Conservation (phyloP, 2,329 filamentous ascomycete genomes). For the Colletotrichum noveboracense region DNA sequence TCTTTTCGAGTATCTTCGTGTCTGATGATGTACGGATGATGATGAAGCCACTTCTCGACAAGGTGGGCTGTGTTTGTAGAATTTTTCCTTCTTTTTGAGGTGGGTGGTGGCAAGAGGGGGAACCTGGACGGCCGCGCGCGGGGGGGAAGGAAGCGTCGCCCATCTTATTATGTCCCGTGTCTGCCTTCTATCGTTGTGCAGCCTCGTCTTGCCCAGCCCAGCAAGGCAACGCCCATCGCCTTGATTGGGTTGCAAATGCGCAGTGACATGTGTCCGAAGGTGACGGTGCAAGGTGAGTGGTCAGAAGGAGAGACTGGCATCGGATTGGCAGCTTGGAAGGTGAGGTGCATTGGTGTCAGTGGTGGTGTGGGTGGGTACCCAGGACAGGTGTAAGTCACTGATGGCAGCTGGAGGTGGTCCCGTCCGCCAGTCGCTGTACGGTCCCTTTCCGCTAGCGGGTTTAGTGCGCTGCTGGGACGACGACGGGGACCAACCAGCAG, state of each 20-base stretch:
- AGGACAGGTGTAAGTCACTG: too few species aligned
- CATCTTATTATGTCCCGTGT: neutral
- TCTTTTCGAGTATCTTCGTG: neutral
- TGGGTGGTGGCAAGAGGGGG: neutral
- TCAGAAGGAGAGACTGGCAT: neutral
- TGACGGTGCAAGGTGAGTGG: neutral
- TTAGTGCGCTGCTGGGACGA: neutral
- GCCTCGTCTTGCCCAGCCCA: neutral
- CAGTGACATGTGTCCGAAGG: neutral
- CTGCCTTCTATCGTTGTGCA: neutral
- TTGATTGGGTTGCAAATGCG: neutral
- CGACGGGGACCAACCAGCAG: neutral
- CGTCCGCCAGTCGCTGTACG: neutral
- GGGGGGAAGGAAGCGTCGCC: neutral
- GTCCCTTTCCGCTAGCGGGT: neutral
- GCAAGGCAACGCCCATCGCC: neutral
- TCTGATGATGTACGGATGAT: neutral
- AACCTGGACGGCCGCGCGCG: neutral
- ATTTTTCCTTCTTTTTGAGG: neutral
- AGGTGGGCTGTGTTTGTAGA: slow-evolving; percentile 4
- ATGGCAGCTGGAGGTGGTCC: neutral
- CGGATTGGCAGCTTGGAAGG: neutral
- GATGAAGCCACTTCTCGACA: neutral
- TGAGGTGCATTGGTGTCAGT: neutral
- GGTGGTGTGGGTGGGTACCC: neutral